Conservation (phyloP, 1,139 yeast genomes). For the Pichia sp. region DNA sequence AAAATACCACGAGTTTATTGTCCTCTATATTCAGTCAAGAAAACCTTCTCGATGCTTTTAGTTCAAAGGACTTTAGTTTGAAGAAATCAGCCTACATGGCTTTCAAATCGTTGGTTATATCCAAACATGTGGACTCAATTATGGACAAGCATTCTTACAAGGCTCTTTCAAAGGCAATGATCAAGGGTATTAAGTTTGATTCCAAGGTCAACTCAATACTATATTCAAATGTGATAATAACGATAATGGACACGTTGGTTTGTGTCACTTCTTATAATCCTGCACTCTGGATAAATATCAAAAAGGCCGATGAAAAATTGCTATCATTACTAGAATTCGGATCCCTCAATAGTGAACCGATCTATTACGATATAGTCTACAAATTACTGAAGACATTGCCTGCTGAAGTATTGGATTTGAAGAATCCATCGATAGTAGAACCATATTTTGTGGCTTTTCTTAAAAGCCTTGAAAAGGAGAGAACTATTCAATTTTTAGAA, state of each 20-base stretch:
- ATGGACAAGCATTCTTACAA: slow-evolving; percentile 39
- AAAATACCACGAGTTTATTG: slow-evolving; percentile 21
- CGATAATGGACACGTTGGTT: slow-evolving; percentile 46
- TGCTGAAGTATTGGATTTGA: slow-evolving; percentile 18
- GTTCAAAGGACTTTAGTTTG: slow-evolving; percentile 40
- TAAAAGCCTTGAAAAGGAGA: slow-evolving; percentile 29
- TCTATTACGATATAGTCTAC: slow-evolving; percentile 39
- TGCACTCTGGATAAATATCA: slow-evolving; percentile 48
- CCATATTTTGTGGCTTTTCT: slow-evolving; percentile 30
- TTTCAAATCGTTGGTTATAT: slow-evolving; percentile 29
- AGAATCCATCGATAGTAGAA: slow-evolving; percentile 20
- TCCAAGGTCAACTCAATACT: slow-evolving; percentile 35
- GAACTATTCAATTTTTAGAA: slow-evolving; percentile 21
- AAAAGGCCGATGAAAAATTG: slow-evolving; percentile 42
- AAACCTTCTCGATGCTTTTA: slow-evolving; percentile 43
- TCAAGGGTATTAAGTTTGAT: slow-evolving; percentile 47
- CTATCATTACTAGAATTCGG: slow-evolving; percentile 49
- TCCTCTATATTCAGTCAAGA: slow-evolving; percentile 38
- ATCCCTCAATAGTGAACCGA: slow-evolving; percentile 47
- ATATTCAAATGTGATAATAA: slow-evolving; percentile 44
- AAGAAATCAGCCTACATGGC: slow-evolving; percentile 44
- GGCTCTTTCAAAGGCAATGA: slow-evolving; percentile 43
- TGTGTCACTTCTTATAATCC: slow-evolving; percentile 39
- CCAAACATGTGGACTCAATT: slow-evolving; percentile 15
- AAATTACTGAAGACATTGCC: slow-evolving; percentile 27